Percentiles rank a stretch among this genome's conserved stretches.
These are phyloP conservation scores for Candida hungchunana DNA, from an alignment of 805 yeast species.

Conservation along the genomic window DNA sequence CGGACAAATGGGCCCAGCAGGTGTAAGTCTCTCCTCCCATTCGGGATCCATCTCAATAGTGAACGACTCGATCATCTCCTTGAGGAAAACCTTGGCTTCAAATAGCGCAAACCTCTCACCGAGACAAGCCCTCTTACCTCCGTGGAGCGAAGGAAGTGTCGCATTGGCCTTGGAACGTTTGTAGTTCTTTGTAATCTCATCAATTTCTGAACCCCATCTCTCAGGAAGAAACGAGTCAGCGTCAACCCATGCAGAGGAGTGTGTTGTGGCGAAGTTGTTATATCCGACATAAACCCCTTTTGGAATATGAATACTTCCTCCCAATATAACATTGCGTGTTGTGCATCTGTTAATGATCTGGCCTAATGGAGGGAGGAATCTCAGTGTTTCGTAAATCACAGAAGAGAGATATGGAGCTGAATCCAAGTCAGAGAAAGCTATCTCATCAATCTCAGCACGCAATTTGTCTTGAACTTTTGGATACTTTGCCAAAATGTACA, in stretches of 20 bases:
- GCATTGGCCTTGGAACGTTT: slow-evolving; percentile 40
- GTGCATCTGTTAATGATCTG: slow-evolving; percentile 51
- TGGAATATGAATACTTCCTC: slow-evolving; percentile 41
- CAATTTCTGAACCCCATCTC: slow-evolving; percentile 46
- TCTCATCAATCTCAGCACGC: slow-evolving; percentile 21
- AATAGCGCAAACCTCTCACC: slow-evolving; percentile 55
- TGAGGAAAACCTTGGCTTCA: slow-evolving; percentile 39
- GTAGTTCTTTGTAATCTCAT: slow-evolving; percentile 38
- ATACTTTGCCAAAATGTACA: slow-evolving; percentile 44
- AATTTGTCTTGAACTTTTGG: slow-evolving; percentile 31
- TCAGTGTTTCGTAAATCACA: slow-evolving; percentile 41
- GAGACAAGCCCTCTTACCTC: slow-evolving; percentile 54
- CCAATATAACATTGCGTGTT: slow-evolving; percentile 34
- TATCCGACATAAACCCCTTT: slow-evolving; percentile 51
- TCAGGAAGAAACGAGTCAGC: slow-evolving; percentile 42
- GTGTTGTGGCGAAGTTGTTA: slow-evolving; percentile 48
- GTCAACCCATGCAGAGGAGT: slow-evolving; percentile 44
- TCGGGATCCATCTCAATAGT: slow-evolving; percentile 33
- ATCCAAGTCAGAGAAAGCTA: slow-evolving; percentile 10
- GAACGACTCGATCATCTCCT: slow-evolving; percentile 34
- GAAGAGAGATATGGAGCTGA: slow-evolving; percentile 30
- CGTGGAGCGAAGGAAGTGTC: slow-evolving; percentile 51
- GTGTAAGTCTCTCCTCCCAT: slow-evolving; percentile 49
- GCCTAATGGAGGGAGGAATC: slow-evolving; percentile 54
- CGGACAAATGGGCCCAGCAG: slow-evolving; percentile 58